A percentile compares a stretch with the other conserved stretches of the same genome.
Evolutionary conservation across 495 filamentous ascomycete species (phyloP).

Genomic region (Cercophora newfieldiana): DNA sequence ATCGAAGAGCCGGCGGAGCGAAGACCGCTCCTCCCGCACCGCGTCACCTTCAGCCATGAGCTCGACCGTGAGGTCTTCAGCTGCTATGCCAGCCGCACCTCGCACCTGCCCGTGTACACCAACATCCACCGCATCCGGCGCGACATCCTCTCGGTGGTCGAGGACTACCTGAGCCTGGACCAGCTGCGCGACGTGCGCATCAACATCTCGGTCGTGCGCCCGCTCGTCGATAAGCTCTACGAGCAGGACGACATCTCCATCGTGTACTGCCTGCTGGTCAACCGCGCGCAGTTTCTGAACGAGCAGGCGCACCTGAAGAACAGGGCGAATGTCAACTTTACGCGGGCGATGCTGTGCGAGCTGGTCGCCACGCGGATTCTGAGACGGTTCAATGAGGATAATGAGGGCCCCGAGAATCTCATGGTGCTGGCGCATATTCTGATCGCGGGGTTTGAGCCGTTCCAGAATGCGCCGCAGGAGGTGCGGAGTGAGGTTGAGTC

Average conservation of each 20-base stretch:
- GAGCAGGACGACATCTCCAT: constrained; percentile 68
- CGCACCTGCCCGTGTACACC: constrained; percentile 52
- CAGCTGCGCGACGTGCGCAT: constrained; percentile 68
- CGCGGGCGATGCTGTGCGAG: constrained; percentile 67
- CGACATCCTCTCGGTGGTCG: constrained; percentile 52
- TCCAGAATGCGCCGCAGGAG: constrained; percentile 65
- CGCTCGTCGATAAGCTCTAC: constrained; percentile 69
- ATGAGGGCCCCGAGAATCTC: constrained; percentile 57
- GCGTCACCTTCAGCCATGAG: constrained; percentile 29
- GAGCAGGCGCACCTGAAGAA: constrained; percentile 67
- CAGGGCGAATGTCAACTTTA: constrained; percentile 67
- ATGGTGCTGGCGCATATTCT: constrained; percentile 70
- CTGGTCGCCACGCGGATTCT: constrained; percentile 65
- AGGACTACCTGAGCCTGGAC: constrained; percentile 59
- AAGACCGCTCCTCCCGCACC: constrained; percentile 29
- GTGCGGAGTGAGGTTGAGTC: constrained; percentile 51
- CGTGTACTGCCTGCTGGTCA: constrained; percentile 70
- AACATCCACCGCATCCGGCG: constrained; percentile 55
- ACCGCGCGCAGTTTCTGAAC: constrained; percentile 65
- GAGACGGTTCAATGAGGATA: constrained; percentile 66
- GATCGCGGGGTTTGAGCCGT: constrained; percentile 71
- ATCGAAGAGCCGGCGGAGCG: constrained; percentile 38
- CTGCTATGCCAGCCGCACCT: constrained; percentile 31
- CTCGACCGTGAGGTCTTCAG: constrained; percentile 31
- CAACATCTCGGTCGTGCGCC: constrained; percentile 67